Percentiles rank a stretch among this genome's conserved stretches.
phyloP scores from a whole-genome alignment of 2,329 filamentous ascomycete species.

The Fusarium sp. region DNA sequence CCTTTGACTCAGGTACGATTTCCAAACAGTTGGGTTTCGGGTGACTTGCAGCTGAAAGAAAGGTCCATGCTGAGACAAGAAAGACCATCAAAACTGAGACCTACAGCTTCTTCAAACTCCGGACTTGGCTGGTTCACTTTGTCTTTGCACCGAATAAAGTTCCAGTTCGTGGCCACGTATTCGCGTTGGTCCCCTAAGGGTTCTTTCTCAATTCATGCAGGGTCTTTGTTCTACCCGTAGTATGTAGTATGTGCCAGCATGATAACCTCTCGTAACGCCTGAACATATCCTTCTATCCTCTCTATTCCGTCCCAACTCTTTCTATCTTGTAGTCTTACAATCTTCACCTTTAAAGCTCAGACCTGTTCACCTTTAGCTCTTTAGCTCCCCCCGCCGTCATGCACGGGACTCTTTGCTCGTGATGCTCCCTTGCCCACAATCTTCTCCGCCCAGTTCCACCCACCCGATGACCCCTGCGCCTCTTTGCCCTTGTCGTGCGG shows the following conservation, averaged over 20 bases:
- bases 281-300: slow-evolving; percentile 27
- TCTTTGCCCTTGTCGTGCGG: slow-evolving; percentile 40
- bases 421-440: slow-evolving; percentile 59
- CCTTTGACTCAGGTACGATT: not conserved
- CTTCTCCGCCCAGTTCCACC: slow-evolving; percentile 66
- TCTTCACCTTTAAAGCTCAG: not conserved
- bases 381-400: slow-evolving; percentile 27
- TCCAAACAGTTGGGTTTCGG: slow-evolving; percentile 6
- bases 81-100: slow-evolving; percentile 24
- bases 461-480: slow-evolving; percentile 36
- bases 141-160: not conserved
- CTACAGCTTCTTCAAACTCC: slow-evolving; percentile 23
- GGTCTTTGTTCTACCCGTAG: not conserved
- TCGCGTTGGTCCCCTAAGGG: not conserved
- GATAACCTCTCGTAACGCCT: slow-evolving; percentile 16
- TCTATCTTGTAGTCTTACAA: slow-evolving; percentile 15
- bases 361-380: slow-evolving; percentile 6
- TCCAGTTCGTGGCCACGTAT: slow-evolving; percentile 1
- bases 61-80: slow-evolving; percentile 19
- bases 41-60: not conserved
- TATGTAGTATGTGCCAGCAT: not conserved
- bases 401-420: slow-evolving; percentile 47
- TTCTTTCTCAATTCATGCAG: slow-evolving; percentile 8
- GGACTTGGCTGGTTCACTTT: not conserved
- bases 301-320: slow-evolving; percentile 15